Conservation (phyloP, 441 rosid genomes). For the Daphne laureola region DNA sequence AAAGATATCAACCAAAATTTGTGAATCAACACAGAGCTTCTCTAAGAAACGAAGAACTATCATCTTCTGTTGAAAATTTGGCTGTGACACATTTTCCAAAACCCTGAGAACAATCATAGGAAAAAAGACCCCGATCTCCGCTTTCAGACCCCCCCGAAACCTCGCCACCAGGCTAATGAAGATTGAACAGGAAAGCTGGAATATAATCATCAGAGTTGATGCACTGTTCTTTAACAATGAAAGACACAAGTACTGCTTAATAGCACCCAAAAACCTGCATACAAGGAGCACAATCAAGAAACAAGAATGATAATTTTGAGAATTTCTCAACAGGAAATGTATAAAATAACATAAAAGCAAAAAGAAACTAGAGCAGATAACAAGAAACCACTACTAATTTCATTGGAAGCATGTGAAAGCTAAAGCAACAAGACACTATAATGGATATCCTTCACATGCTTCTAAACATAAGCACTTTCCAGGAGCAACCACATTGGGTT, state of each 20-base stretch:
- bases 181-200: constrained; percentile 72
- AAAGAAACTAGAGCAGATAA: too few relatives aligned
- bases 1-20: constrained; percentile 94
- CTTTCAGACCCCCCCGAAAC: constrained; percentile 95
- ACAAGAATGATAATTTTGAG: too few relatives aligned
- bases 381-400: too few relatives aligned
- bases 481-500: constrained; percentile 90
- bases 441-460: too few relatives aligned
- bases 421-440: too few relatives aligned
- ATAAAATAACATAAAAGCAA: too few relatives aligned
- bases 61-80: constrained; percentile 98
- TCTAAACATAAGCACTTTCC: too few relatives aligned
- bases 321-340: too few relatives aligned
- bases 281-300: constrained; percentile 18
- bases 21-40: constrained; percentile 93
- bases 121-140: constrained; percentile 98
- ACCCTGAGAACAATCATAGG: constrained; percentile 97
- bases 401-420: too few relatives aligned
- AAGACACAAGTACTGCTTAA: constrained; percentile 88
- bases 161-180: constrained; percentile 91
- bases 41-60: constrained; percentile 95
- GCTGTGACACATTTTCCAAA: constrained; percentile 93
- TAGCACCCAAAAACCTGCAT: constrained; percentile 94
- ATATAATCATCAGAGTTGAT: constrained; percentile 87
- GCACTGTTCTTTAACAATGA: constrained; percentile 94